Percentiles rank a stretch among this genome's conserved stretches.
Evolutionary conservation across 495 filamentous ascomycete species (phyloP).

Genomic region (Tuber umbilicatum): DNA sequence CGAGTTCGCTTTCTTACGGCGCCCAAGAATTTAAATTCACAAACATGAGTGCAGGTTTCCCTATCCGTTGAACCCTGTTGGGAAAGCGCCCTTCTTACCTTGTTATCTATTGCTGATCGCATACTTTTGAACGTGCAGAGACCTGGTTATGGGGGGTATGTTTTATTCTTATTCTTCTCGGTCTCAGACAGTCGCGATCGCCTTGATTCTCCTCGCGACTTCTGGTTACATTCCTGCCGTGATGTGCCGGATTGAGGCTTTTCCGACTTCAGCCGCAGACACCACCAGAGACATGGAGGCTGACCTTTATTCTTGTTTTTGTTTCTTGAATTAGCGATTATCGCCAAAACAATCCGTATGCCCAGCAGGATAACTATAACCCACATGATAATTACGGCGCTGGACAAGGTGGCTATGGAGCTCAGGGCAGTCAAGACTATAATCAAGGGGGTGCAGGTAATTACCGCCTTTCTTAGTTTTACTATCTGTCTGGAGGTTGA

Average conservation of each 20-base stretch:
- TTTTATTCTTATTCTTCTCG: background rate
- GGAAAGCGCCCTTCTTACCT: background rate
- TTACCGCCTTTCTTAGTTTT: background rate
- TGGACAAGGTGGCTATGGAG: slow-evolving; percentile 10
- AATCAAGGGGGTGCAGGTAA: background rate
- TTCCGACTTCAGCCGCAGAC: background rate
- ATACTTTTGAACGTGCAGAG: background rate
- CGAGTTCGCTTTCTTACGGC: slow-evolving; percentile 10
- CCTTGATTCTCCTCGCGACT: background rate
- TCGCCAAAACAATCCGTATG: slow-evolving; percentile 60
- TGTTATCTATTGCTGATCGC: background rate
- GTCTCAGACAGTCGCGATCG: background rate
- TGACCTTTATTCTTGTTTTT: slow-evolving; percentile 5
- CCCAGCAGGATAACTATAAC: slow-evolving; percentile 46
- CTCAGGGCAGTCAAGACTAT: slow-evolving; percentile 11
- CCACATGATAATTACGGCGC: slow-evolving; percentile 43
- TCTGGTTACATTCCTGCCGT: background rate
- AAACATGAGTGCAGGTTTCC: slow-evolving; percentile 44
- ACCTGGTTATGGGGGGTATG: background rate
- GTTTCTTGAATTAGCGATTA: slow-evolving; percentile 46
- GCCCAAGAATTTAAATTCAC: slow-evolving; percentile 1
- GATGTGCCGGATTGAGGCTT: background rate
- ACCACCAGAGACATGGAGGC: background rate
- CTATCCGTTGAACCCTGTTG: background rate
- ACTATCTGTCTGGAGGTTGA: slow-evolving; percentile 29